Percentiles rank a stretch among this genome's conserved stretches.
Evolutionary conservation across 1,139 yeast species (phyloP).

Genomic region (Zygotorulaspora mrakii): DNA sequence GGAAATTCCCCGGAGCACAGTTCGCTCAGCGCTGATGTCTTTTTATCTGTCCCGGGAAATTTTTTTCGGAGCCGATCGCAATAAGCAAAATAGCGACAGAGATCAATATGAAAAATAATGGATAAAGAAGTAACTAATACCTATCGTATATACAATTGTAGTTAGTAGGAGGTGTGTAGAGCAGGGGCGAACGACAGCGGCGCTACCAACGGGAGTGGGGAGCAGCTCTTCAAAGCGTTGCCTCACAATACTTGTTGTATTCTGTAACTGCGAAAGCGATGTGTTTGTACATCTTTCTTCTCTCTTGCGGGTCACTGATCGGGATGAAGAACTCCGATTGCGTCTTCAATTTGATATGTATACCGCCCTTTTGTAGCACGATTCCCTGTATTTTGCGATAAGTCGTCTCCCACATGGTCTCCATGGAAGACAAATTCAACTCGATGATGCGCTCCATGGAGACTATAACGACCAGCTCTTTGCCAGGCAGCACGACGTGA

Average conservation of each 20-base stretch:
- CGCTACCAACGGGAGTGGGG: too few relatives aligned
- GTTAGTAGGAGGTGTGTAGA: too few relatives aligned
- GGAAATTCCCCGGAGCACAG: slow-evolving; percentile 1
- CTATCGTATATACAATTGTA: too few relatives aligned
- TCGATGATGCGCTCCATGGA: slow-evolving; percentile 70
- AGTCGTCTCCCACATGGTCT: slow-evolving; percentile 35
- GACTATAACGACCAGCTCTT: slow-evolving; percentile 70
- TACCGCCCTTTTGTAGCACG: slow-evolving; percentile 75
- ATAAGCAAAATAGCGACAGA: too few relatives aligned
- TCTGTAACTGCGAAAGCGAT: slow-evolving; percentile 80
- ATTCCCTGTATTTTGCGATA: slow-evolving; percentile 41
- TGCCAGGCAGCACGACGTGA: slow-evolving; percentile 77
- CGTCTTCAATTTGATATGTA: slow-evolving; percentile 59
- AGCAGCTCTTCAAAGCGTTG: slow-evolving; percentile 27
- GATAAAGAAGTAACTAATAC: too few relatives aligned
- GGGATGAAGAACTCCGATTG: slow-evolving; percentile 76
- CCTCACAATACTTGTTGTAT: slow-evolving; percentile 57
- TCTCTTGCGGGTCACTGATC: slow-evolving; percentile 60
- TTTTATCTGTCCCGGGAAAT: not conserved
- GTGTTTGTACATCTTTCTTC: slow-evolving; percentile 64
- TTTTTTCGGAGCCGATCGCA: slow-evolving; percentile 5
- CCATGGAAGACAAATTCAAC: slow-evolving; percentile 59
- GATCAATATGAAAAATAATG: too few relatives aligned
- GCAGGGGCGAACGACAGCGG: too few relatives aligned
- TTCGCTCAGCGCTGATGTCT: not conserved